Evolutionary conservation across 2,329 filamentous ascomycete species (phyloP).

Genomic region (Microdochium paspali): DNA sequence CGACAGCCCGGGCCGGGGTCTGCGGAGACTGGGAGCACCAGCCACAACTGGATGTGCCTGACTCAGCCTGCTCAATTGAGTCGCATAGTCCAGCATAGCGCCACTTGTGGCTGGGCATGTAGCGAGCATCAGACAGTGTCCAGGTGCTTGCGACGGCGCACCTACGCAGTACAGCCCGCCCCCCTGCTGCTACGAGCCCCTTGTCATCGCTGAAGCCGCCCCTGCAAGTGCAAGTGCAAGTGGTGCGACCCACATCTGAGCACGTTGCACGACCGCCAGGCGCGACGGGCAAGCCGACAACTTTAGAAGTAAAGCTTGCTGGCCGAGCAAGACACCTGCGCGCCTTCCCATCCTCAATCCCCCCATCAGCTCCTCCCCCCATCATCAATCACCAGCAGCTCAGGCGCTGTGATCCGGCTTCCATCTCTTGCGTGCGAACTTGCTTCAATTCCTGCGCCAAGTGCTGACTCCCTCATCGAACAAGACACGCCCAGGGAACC

Average conservation of each 20-base stretch:
- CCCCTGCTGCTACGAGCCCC: too few species aligned
- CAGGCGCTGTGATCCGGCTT: not conserved
- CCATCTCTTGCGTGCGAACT: not conserved
- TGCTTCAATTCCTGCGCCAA: conserved; percentile 4
- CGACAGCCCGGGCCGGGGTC: not conserved
- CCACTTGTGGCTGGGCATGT: not conserved
- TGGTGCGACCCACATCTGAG: conserved; percentile 5
- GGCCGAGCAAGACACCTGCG: conserved; percentile 2
- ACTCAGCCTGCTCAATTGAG: too few species aligned
- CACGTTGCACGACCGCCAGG: conserved; percentile 8
- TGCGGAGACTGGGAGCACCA: not conserved
- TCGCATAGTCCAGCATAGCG: not conserved
- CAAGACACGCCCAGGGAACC: not conserved
- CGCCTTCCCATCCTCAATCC: not conserved
- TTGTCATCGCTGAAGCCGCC: too few species aligned
- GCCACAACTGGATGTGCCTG: too few species aligned
- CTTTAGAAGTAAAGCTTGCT: conserved; percentile 7
- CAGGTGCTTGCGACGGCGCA: too few species aligned
- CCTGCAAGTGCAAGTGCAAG: too few species aligned
- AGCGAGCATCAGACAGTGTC: too few species aligned
- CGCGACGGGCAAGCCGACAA: conserved; percentile 7
- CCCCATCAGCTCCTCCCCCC: conserved; percentile 1
- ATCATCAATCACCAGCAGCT: not conserved
- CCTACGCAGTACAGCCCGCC: too few species aligned
- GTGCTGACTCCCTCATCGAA: not conserved